Base-by-base conservation (phyloP, 164 flowering plant species). In the Saururus chinensis region DNA sequence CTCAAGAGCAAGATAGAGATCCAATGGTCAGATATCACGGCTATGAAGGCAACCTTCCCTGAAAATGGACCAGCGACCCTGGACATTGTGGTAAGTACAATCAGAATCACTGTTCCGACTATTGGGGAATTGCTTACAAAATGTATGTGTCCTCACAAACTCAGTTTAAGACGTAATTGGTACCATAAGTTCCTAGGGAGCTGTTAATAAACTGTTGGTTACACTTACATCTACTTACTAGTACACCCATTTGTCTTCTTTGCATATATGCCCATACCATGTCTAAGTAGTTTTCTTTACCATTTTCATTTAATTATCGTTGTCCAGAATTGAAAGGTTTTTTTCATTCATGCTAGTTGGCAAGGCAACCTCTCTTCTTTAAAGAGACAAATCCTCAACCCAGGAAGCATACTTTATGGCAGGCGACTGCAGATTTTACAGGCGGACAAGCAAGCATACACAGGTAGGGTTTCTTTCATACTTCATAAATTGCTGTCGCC, bases 341-440 rank as follows among this genome's bases (percentile, higher is more conserved):
- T 41, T 17, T 45, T 45, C 49, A 45, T 45, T 45, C 17, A 12
- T 45, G 49, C 49, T 45, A 88, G 96, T 75, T 88, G 56, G 78
- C 85, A 58, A 79, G 89, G 60, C 88, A 76, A 69, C 96, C 96
- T 12, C 84, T 81, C 62, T 88, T 85, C 80, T 88, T 80, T 70
- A 73, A 80, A 70, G 96, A 88, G 73, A 85, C 88, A 59, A 84
- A 88, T 73, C 96, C 96, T 41, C 96, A 88, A 67, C 96, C 96
- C 4, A 79, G 92, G 70, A 88, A 88, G 71, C 96, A 88, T 62
- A 86, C 96, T 12, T 71, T 85, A 23, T 88, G 96, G 96, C 96
- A 86, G 68, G 85, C 96, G 14, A 79, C 87, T 12, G 71, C 84
- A 53, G 96, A 88, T 66, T 88, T 88, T 66, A 88, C 96, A 25